Conservation (phyloP, 2,329 filamentous ascomycete species). For the Aureobasidium pullulans region DNA sequence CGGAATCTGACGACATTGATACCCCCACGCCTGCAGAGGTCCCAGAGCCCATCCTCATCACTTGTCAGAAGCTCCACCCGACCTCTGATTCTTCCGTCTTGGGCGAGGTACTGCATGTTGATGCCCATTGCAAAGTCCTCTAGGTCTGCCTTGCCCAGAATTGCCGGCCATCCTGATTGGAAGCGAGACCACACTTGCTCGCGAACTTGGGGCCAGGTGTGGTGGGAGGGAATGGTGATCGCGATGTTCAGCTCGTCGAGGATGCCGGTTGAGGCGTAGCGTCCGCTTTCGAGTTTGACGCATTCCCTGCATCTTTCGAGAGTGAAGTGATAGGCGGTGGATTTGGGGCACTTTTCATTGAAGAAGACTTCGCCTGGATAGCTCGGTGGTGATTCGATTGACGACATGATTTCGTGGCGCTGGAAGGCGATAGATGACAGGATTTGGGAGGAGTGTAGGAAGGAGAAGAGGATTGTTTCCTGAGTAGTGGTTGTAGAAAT, state of each 20-base stretch:
- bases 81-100: not conserved
- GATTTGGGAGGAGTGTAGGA: not conserved
- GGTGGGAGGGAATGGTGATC: not conserved
- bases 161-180: not conserved
- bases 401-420: not conserved
- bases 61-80: not conserved
- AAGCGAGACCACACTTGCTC: not conserved
- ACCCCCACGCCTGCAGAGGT: not conserved
- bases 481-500: not conserved
- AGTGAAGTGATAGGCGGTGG: not conserved
- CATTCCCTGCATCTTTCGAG: not conserved
- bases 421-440: not conserved
- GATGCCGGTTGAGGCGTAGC: not conserved
- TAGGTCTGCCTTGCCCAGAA: not conserved
- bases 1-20: not conserved
- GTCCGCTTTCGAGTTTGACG: not conserved
- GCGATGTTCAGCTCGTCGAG: not conserved
- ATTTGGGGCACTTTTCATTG: not conserved
- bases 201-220: not conserved
- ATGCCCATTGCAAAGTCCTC: not conserved
- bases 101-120: not conserved
- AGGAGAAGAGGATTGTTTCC: not conserved
- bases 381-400: not conserved
- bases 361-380: not conserved
- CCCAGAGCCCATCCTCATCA: not conserved